Evolutionary conservation across 192 early-diverging fungal genomes (phyloP), one percentile per base, ranked within the genome.

Genomic region (Mortierella alpina): DNA sequence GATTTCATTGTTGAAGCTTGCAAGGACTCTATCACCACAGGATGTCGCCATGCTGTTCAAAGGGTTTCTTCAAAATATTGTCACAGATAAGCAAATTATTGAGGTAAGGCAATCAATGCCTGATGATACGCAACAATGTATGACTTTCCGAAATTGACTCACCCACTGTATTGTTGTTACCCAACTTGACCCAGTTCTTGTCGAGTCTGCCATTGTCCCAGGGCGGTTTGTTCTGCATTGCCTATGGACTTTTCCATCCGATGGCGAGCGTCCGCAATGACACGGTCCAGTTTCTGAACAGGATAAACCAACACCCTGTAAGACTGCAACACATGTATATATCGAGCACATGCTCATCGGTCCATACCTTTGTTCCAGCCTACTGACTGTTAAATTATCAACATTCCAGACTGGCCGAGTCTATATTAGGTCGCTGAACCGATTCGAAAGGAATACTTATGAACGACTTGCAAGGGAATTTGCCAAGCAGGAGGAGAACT

Each of bases 181-280:
- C 39, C 39, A 40, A 17, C 22, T 52, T 42, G 15, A 3, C 45
- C 13, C 41, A 90, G 90, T 87, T 94, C 71, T 62, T 97, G 59
- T 88, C 93, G 0, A 84, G 87, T 66, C 71, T 95, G 39, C 94
- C 95, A 39, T 90, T 94, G 57, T 89, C 90, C 60, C 89, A 93
- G 72, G 96, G 95, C 14, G 94, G 95, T 13, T 75, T 95, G 58
- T 88, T 91, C 62, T 93, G 93, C 48, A 71, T 97, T n/a, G 92
- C 92, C 17, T 84, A 88, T 45, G 96, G 96, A 7, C 85, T 96
- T 55, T 95, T 94, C 78, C 92, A 94, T 69, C 91, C 91, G 7
- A 84, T 91, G 20, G 82, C 86, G 15, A 87, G 83, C 20, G 92
- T 95, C 13, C 82, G 94, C 42, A 63, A 85, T 20, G 89, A 93